Conservation (phyloP, 2,329 filamentous ascomycete genomes). For the Verticillium albo-atrum region DNA sequence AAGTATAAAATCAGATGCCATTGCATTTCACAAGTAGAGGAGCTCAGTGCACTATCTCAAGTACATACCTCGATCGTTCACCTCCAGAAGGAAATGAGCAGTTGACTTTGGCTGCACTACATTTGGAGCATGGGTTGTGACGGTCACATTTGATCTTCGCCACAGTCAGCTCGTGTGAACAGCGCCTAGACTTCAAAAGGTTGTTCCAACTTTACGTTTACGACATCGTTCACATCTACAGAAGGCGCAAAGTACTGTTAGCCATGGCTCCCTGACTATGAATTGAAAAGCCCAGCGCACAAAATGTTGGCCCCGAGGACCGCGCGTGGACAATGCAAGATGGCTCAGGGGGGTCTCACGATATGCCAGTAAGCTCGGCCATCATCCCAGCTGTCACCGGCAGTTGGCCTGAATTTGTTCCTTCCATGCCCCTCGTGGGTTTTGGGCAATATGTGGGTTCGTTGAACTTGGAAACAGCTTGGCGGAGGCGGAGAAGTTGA, state of each 20-base stretch:
- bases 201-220: slow-evolving; percentile 31
- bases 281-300: too few relatives aligned
- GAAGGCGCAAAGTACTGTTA: neutral
- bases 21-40: too few relatives aligned
- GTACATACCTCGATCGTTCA: slow-evolving; percentile 39
- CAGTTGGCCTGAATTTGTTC: neutral
- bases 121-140: slow-evolving; percentile 44
- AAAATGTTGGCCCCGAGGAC: too few relatives aligned
- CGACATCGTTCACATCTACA: slow-evolving; percentile 38
- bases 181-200: neutral
- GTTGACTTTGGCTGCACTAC: slow-evolving; percentile 34
- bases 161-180: slow-evolving; percentile 17
- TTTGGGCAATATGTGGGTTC: neutral
- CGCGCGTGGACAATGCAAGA: too few relatives aligned
- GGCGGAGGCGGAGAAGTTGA: neutral
- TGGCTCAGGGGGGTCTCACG: slow-evolving; percentile 23
- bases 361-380: slow-evolving; percentile 30
- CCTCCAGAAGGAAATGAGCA: slow-evolving; percentile 34
- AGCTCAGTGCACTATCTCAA: too few relatives aligned
- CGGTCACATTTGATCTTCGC: slow-evolving; percentile 49
- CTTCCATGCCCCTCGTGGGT: neutral
- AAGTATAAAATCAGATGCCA: too few relatives aligned
- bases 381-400: slow-evolving; percentile 9
- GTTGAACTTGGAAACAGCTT: neutral
- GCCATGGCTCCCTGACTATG: neutral